Percentiles rank a stretch among this genome's conserved stretches.
These are phyloP conservation scores for Rhizophagus sp. DNA, from an alignment of 192 early-diverging fungal genomes.

Conservation along the genomic window DNA sequence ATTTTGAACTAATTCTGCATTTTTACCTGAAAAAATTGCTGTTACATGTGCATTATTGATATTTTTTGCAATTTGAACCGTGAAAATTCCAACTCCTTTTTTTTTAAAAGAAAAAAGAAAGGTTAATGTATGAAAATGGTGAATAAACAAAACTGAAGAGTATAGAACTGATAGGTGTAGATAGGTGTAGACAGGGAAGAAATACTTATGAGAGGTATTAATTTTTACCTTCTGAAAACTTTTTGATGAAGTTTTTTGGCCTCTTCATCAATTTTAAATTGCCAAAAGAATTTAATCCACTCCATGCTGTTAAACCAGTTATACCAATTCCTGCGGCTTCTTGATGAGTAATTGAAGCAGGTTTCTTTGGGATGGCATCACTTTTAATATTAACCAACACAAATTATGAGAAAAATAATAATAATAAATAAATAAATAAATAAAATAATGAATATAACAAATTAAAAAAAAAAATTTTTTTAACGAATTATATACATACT, in stretches of 20 bases:
- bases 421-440: too few relatives aligned
- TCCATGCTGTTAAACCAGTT: background rate
- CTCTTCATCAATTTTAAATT: conserved; percentile 1
- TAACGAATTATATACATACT: conserved; percentile 20
- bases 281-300: background rate
- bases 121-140: background rate
- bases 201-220: too few relatives aligned
- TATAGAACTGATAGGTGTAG: too few relatives aligned
- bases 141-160: background rate
- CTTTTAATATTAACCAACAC: background rate
- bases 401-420: background rate
- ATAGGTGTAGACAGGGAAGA: too few relatives aligned
- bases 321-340: conserved; percentile 13
- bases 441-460: background rate
- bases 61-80: conserved; percentile 54
- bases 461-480: too few relatives aligned
- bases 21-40: conserved; percentile 53
- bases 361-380: background rate
- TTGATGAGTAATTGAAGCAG: background rate
- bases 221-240: conserved; percentile 44
- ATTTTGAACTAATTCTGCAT: conserved; percentile 45
- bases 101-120: background rate
- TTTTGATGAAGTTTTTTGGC: conserved; percentile 26
- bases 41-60: conserved; percentile 51
- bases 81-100: conserved; percentile 40